A percentile compares a stretch with the other conserved stretches of the same genome.
Evolutionary conservation across 257 asterid genomes (phyloP).

Genomic region (Fraxinus excelsior): DNA sequence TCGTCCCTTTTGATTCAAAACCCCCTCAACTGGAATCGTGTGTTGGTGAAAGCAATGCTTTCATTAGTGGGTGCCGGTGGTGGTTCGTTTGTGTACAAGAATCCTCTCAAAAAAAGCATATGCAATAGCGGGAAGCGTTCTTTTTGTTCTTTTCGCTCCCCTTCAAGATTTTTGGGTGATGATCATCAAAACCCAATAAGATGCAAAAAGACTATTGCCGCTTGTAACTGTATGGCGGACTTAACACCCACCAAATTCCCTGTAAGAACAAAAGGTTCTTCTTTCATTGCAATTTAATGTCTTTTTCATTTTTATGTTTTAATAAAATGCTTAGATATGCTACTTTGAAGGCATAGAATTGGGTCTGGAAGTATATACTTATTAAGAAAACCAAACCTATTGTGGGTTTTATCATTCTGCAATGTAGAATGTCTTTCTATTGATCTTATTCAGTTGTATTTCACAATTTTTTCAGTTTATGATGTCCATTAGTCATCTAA

Average conservation of each 20-base stretch:
- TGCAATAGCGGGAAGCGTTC: conserved; percentile 16
- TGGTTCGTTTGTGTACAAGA: conserved; percentile 24
- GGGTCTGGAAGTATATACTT: neutral
- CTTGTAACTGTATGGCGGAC: conserved; percentile 54
- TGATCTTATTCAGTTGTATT: neutral
- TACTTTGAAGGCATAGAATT: neutral
- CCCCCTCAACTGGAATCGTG: conserved; percentile 20
- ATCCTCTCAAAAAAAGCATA: conserved; percentile 27
- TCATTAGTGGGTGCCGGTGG: conserved; percentile 33
- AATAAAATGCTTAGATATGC: conserved; percentile 13
- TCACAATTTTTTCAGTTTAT: neutral
- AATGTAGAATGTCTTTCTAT: neutral
- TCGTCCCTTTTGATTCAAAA: conserved; percentile 20
- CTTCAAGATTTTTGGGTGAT: conserved; percentile 17
- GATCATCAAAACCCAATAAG: conserved; percentile 31
- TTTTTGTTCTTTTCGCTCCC: conserved; percentile 29
- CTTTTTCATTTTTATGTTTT: neutral
- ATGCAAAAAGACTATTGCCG: conserved; percentile 50
- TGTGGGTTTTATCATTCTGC: neutral
- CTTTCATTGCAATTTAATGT: neutral
- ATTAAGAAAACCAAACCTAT: neutral
- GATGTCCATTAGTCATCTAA: neutral
- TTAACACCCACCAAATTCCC: conserved; percentile 39
- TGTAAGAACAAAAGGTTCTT: conserved; percentile 31
- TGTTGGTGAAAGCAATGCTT: conserved; percentile 17